phyloP scores from a whole-genome alignment of 495 filamentous ascomycete genomes.

The Xylaria flabelliformis region DNA sequence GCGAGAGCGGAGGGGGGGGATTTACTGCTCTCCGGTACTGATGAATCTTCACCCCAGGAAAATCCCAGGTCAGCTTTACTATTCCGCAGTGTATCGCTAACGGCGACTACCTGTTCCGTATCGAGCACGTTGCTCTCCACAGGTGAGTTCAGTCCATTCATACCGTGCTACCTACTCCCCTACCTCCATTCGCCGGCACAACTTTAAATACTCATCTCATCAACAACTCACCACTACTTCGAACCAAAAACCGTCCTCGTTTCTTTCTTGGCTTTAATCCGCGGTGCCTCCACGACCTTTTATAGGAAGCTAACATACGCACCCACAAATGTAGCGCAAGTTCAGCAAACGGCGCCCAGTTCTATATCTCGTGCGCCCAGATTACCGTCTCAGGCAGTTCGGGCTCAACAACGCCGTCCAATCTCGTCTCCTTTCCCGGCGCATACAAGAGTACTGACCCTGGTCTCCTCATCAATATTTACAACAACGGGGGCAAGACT shows the following conservation, averaged over 20 bases:
- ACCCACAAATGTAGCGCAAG: conserved; percentile 37
- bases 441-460: conserved; percentile 51
- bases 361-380: conserved; percentile 60
- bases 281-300: not conserved
- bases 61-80: conserved; percentile 46
- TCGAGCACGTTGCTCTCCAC: conserved; percentile 65
- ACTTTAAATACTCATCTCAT: not conserved
- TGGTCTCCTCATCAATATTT: conserved; percentile 56
- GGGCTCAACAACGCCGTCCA: conserved; percentile 43
- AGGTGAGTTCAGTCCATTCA: not conserved
- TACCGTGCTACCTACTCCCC: not conserved
- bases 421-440: conserved; percentile 52
- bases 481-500: conserved; percentile 46
- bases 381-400: conserved; percentile 49
- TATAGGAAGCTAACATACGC: not conserved
- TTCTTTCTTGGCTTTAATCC: not conserved
- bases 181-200: not conserved
- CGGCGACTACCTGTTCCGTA: conserved; percentile 65
- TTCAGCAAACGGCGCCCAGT: conserved; percentile 56
- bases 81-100: conserved; percentile 57
- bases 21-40: not conserved
- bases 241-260: not conserved
- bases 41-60: conserved; percentile 30
- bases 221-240: not conserved
- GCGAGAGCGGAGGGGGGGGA: not conserved